A percentile compares a stretch with the other conserved stretches of the same genome.
These are phyloP conservation scores for Terana coerulea DNA, from an alignment of 768 basidiomycete species.

Conservation along the genomic window DNA sequence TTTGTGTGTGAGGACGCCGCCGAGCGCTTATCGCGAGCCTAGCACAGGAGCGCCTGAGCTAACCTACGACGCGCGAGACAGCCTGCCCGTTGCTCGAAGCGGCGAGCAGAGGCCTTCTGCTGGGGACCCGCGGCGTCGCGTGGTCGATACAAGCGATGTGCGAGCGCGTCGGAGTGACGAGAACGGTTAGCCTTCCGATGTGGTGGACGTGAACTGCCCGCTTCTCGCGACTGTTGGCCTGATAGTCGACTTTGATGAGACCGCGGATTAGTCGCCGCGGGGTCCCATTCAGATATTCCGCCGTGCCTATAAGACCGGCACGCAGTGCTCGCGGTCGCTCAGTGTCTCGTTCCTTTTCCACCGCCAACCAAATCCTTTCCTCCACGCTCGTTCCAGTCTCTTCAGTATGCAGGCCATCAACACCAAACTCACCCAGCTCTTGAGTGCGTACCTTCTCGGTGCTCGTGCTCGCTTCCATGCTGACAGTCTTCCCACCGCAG, in stretches of 20 bases:
- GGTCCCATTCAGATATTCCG: not conserved
- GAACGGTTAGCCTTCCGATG: too few relatives aligned
- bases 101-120: not conserved
- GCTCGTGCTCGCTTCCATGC: not conserved
- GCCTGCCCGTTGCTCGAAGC: not conserved
- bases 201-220: not conserved
- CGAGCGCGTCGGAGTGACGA: too few relatives aligned
- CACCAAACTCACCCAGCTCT: constrained; percentile 45
- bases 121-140: not conserved
- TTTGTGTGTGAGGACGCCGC: not conserved
- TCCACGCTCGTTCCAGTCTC: not conserved
- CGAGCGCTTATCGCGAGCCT: not conserved
- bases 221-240: constrained; percentile 4
- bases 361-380: not conserved
- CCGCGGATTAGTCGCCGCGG: not conserved
- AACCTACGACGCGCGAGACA: not conserved
- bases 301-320: not conserved
- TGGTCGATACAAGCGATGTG: not conserved
- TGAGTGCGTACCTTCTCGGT: constrained; percentile 36
- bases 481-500: constrained; percentile 30
- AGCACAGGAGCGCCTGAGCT: not conserved
- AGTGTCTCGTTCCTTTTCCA: not conserved
- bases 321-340: not conserved
- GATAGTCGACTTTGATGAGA: not conserved
- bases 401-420: constrained; percentile 27